A percentile compares a stretch with the other conserved stretches of the same genome.
Conservation (phyloP, 305 asterid species). For the Solanum hybrid region DNA sequence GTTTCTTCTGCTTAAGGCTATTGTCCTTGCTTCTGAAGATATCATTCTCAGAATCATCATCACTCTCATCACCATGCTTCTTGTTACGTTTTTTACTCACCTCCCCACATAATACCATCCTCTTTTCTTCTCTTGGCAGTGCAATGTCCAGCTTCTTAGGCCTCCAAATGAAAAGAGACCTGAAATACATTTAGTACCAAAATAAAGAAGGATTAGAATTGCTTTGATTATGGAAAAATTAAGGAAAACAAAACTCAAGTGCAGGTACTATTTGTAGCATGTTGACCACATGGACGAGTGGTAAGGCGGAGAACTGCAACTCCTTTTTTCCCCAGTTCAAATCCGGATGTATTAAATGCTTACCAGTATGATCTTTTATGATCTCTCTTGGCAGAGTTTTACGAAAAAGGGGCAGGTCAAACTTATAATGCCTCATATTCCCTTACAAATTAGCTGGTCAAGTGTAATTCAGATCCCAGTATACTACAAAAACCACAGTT, state of each 20-base stretch:
- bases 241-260: neutral
- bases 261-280: neutral
- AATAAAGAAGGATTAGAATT: neutral
- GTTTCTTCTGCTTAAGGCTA: constrained; percentile 39
- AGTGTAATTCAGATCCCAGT: neutral
- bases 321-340: neutral
- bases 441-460: neutral
- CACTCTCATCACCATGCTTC: constrained; percentile 46
- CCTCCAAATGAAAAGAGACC: constrained; percentile 93
- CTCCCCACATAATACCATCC: constrained; percentile 54
- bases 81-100: constrained; percentile 32
- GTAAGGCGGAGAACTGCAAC: neutral
- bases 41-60: constrained; percentile 45
- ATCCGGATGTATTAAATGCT: neutral
- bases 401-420: neutral
- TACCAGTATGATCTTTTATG: neutral
- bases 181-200: constrained; percentile 11
- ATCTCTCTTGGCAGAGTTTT: neutral
- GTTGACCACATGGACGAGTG: neutral
- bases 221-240: neutral
- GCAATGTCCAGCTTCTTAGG: constrained; percentile 47
- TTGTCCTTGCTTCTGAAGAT: constrained; percentile 21
- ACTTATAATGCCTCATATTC: neutral
- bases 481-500: neutral
- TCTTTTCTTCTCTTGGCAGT: constrained; percentile 30